Base-by-base conservation (phyloP, 768 basidiomycete genomes). In the Trichaptum fuscoviolaceum region DNA sequence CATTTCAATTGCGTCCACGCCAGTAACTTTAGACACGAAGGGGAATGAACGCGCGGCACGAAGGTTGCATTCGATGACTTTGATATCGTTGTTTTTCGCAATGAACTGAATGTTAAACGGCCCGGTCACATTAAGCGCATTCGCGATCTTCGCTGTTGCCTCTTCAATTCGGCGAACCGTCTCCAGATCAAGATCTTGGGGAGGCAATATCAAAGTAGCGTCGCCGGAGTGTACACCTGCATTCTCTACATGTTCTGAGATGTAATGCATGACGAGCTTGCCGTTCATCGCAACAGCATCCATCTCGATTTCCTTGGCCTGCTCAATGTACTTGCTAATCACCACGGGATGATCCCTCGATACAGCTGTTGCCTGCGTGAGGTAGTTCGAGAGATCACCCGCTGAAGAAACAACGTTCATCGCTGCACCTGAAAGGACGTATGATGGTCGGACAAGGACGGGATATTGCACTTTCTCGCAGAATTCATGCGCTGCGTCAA, bases 81-180 rank as follows among this genome's bases (percentile, higher is more conserved):
- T 99, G 84, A 99, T 99, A 78, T 98, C 96, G 80, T 98, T 99
- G 80, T 99, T 92, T 86, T 99, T 99, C 63, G 96, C 96, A 72
- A 99, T 98, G 80, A 99, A 98, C 81, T 99, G 96, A 75, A 99
- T 99, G 75, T 99, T 99, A 87, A 91, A 99, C 0, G 96, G 96
- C 7, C 96, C 97, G 6, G 96, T 98, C 60, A 99, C 96, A 75
- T 99, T 97, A 66, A 99, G 86, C 17, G 97, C 96, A 67, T 95
- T 92, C 34, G 95, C 97, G 69, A 99, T 99, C 83, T 99, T 99
- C 57, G 88, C 90, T 0, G 96, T 99, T 7, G 97, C 97, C 73
- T 95, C 93, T 76, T 95, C 95, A 72, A 99, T 98, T 74, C 93
- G 94, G 64, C 91, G 87, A 62, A 99, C 95, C 6, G 96, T 99